Percentiles rank a stretch among this genome's conserved stretches.
These are phyloP conservation scores for Claviceps digitariae DNA, from an alignment of 2,329 filamentous ascomycete genomes.

Conservation along the genomic window DNA sequence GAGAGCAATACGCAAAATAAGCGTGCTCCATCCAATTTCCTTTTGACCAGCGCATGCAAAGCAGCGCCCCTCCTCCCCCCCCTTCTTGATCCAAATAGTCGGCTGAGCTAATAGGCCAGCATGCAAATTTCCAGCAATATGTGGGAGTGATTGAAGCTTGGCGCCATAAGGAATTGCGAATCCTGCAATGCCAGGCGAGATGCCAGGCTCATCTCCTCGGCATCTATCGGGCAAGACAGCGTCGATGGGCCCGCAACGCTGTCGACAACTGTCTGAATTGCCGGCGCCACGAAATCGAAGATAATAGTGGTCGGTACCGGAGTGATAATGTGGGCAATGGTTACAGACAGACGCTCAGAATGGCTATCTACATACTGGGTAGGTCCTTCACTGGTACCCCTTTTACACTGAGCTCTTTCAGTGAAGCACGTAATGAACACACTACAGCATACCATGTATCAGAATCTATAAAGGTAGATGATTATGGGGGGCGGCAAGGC, in stretches of 20 bases:
- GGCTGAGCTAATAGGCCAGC: background rate
- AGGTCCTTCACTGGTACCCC: too few relatives aligned
- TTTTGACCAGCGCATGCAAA: background rate
- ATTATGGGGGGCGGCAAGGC: too few relatives aligned
- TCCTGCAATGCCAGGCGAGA: background rate
- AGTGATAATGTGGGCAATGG: background rate
- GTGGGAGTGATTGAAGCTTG: background rate
- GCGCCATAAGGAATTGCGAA: background rate
- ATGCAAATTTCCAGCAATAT: background rate
- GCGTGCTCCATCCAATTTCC: constrained; percentile 1
- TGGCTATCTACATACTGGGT: too few relatives aligned
- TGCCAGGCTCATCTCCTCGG: background rate
- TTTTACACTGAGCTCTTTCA: too few relatives aligned
- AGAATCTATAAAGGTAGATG: too few relatives aligned
- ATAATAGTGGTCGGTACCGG: background rate
- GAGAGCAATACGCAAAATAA: background rate
- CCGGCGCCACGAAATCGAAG: background rate
- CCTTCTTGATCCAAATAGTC: background rate
- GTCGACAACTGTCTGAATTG: background rate
- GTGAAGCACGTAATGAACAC: too few relatives aligned
- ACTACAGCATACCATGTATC: too few relatives aligned
- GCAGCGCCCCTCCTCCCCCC: too few relatives aligned
- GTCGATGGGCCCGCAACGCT: background rate
- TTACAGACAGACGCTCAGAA: background rate
- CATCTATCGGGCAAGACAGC: background rate